These are phyloP conservation scores for Xylaria multiplex DNA, from an alignment of 2,329 filamentous ascomycete species.

Conservation along the genomic window DNA sequence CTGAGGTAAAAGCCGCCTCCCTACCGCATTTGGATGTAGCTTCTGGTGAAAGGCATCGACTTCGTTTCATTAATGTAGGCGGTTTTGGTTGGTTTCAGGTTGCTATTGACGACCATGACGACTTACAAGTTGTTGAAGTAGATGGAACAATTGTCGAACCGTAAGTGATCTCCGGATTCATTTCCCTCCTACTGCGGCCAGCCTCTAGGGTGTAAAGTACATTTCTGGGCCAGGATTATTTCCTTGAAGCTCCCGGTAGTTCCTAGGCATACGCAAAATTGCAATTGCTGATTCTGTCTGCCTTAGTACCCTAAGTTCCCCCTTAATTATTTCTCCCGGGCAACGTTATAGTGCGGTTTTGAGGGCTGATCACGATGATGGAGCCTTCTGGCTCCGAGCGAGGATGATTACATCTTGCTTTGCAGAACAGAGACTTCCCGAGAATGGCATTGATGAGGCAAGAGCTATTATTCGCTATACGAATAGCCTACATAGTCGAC, in stretches of 20 bases:
- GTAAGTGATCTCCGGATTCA: not conserved
- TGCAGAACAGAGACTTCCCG: slow-evolving; percentile 58
- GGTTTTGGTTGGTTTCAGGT: slow-evolving; percentile 79
- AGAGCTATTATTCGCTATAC: slow-evolving; percentile 61
- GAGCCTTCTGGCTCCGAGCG: slow-evolving; percentile 72
- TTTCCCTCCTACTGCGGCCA: not conserved
- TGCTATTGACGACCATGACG: slow-evolving; percentile 72
- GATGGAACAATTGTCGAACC: slow-evolving; percentile 75
- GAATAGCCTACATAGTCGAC: slow-evolving; percentile 27
- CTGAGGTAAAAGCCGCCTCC: slow-evolving; percentile 50
- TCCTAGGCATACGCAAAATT: not conserved
- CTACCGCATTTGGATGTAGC: slow-evolving; percentile 58
- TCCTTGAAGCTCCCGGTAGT: not conserved
- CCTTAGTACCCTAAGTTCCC: slow-evolving; percentile 58
- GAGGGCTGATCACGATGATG: slow-evolving; percentile 65
- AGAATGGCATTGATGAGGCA: slow-evolving; percentile 57
- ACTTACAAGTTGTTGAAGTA: slow-evolving; percentile 68
- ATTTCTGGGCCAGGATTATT: not conserved
- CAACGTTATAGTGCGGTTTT: slow-evolving; percentile 77
- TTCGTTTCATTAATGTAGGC: slow-evolving; percentile 76
- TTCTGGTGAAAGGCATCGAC: slow-evolving; percentile 68
- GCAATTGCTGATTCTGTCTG: not conserved
- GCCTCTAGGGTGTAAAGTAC: too few species aligned
- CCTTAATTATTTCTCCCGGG: slow-evolving; percentile 73
- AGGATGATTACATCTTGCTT: slow-evolving; percentile 70